These are phyloP conservation scores for Mortierella sp. DNA, from an alignment of 371 early-diverging fungal species.

Conservation along the genomic window DNA sequence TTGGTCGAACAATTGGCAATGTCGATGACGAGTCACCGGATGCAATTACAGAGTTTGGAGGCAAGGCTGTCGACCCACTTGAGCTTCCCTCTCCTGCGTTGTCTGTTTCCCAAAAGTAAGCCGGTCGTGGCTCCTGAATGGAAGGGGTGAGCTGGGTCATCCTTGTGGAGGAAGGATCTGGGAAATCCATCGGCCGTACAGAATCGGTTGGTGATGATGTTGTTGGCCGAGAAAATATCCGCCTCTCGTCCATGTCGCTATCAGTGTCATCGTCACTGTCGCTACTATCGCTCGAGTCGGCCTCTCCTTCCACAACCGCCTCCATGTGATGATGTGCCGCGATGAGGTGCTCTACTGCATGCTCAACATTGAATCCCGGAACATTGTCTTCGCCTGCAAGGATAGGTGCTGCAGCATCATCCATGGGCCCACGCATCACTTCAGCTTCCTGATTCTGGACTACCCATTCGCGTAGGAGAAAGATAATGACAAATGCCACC, in stretches of 20 bases:
- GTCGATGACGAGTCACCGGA: not conserved
- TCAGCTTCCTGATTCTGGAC: slow-evolving; percentile 75
- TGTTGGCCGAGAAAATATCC: not conserved
- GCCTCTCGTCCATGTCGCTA: slow-evolving; percentile 1
- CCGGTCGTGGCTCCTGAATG: slow-evolving; percentile 11
- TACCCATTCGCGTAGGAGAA: slow-evolving; percentile 91
- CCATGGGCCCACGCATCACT: slow-evolving; percentile 12
- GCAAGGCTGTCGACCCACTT: not conserved
- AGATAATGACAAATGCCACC: slow-evolving; percentile 81
- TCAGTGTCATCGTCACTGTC: slow-evolving; percentile 14
- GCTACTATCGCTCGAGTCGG: slow-evolving; percentile 28
- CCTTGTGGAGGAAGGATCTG: not conserved
- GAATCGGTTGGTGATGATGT: not conserved
- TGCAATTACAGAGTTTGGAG: slow-evolving; percentile 1
- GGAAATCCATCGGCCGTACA: slow-evolving; percentile 6
- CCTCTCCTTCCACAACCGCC: slow-evolving; percentile 52
- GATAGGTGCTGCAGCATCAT: slow-evolving; percentile 15
- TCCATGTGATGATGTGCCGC: slow-evolving; percentile 55
- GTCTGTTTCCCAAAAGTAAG: slow-evolving; percentile 26
- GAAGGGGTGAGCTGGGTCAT: not conserved
- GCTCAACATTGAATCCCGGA: slow-evolving; percentile 41
- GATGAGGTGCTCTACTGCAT: slow-evolving; percentile 52
- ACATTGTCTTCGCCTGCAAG: slow-evolving; percentile 24
- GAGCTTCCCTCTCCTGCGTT: slow-evolving; percentile 18
- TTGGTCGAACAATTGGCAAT: slow-evolving; percentile 2